Base-by-base conservation (phyloP, 176 grass and related monocot species). In the Stipa capillata region DNA sequence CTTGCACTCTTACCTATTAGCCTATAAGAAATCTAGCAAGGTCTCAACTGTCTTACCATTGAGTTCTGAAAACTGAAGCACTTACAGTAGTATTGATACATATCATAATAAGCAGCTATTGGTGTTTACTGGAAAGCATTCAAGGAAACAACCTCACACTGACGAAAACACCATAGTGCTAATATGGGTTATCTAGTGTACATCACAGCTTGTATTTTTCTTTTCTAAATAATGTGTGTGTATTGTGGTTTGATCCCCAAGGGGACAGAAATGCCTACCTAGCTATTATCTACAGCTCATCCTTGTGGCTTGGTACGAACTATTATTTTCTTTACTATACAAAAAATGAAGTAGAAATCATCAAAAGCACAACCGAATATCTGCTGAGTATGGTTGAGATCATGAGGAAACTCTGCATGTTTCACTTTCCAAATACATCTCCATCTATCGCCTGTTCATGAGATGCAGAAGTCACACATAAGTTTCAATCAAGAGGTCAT, bases 261-360 rank as follows among this genome's bases (percentile, higher is more conserved):
- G 45, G 53, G 72, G 54, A 73, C 65, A 54, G 31, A 81, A 56
- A 77, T 77, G 43, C 47, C 87, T 89, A 85, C 47, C 87, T 89
- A 77, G 31, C 87, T 85, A 89, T 32, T 7, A 41, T 41, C 64
- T 81, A 76, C 15, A 32, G 55, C 71, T 72, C 82, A 81, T 54
- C 63, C 59, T 52, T 69, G 66, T 27, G 42, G 33, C 42, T 18
- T 42, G 81, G 81, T 72, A 31, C 54, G 77, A 63, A 80, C 69
- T 21, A 49, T 83, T 24, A 8, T 48, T 70, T 61, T 53, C 53
- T 57, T 50, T 67, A 48, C 47, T 77, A 55, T 85, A 85, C 71
- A 85, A 71, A 81, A 81, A 41, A 2, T 17, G 11, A 80, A 16
- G 1, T 20, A 75, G 24, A 47, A 47, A 63, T 20, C 4, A 6